Base-by-base conservation (phyloP, 768 basidiomycete species). In the Agrocybe praecox region DNA sequence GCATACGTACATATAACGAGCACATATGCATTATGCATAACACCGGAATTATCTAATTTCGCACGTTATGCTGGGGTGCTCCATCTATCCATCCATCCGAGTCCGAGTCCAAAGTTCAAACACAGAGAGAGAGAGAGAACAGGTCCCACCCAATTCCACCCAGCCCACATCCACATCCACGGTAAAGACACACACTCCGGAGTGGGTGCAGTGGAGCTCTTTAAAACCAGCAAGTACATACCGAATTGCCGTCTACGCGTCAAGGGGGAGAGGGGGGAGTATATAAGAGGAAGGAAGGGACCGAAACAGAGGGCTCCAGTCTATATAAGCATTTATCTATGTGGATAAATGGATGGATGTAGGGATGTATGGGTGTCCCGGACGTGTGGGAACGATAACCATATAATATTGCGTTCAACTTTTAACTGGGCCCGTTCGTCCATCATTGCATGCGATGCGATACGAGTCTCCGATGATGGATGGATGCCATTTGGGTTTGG, bases 251-350 rank as follows among this genome's bases (percentile, higher is more conserved):
- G 36, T n/a, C 33, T 46, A n/a, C 34, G 29, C 45, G 34, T 54
- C 52, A 40, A 49, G 56, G 14, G 36, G 53, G 29, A 46, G 29
- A 49, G 56, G 14, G 36, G 53, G 29, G 12, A 17, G 23, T 34
- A 57, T 53, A 21, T 46, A 61, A 49, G 56, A 57, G 60, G 60
- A 58, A 62, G 29, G 61, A 49, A n/a, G 50, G 61, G 2, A 47
- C 57, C 54, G 52, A 56, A 51, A 40, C 45, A 59, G 26, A 47
- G 53, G 53, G 22, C n/a, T n/a, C n/a, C n/a, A n/a, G n/a, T n/a
- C n/a, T n/a, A n/a, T n/a, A n/a, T n/a, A 24, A 17, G 36, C 7
- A 36, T 17, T 15, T 19, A 12, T 26, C 26, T 34, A 21, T 21
- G 32, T 14, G 24, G 46, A 54, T 54, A 46, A 52, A 59, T 55